phyloP scores from a whole-genome alignment of 2,329 filamentous ascomycete species.

The Fusarium nurragi region DNA sequence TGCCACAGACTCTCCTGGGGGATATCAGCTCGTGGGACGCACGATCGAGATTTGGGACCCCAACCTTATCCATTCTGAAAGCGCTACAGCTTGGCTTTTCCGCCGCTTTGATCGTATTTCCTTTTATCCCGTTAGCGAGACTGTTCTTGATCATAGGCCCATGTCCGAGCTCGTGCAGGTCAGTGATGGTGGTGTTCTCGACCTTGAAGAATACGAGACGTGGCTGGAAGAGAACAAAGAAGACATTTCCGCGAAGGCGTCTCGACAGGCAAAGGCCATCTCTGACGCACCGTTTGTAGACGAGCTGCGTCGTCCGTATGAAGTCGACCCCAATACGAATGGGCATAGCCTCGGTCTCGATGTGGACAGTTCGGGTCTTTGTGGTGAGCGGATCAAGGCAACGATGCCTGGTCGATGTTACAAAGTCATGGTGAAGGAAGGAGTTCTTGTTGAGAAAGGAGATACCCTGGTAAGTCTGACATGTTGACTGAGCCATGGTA shows the following conservation, averaged over 20 bases:
- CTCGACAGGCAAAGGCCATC: conserved; percentile 42
- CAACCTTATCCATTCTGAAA: neutral
- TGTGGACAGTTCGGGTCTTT: neutral
- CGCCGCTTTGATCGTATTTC: conserved; percentile 48
- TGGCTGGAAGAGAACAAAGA: conserved; percentile 46
- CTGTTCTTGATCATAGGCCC: conserved; percentile 40
- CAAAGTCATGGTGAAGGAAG: conserved; percentile 45
- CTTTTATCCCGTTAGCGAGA: conserved; percentile 46
- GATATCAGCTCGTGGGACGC: conserved; percentile 51
- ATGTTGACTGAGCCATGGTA: neutral
- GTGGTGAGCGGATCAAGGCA: conserved; percentile 44
- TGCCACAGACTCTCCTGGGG: conserved; percentile 50
- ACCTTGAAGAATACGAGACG: conserved; percentile 47
- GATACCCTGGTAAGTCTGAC: conserved; percentile 44
- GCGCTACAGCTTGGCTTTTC: conserved; percentile 43
- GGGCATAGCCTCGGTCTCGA: neutral
- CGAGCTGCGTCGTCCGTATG: conserved; percentile 43
- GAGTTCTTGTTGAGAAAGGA: conserved; percentile 40
- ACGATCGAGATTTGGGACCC: conserved; percentile 50
- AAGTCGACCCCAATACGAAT: conserved; percentile 17
- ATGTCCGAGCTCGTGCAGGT: conserved; percentile 41
- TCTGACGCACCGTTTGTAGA: conserved; percentile 43
- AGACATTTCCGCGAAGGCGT: conserved; percentile 35
- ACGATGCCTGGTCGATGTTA: conserved; percentile 50
- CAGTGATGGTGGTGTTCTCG: conserved; percentile 43